A percentile compares a stretch with the other conserved stretches of the same genome.
These are phyloP conservation scores for Aspergillus fijiensis DNA, from an alignment of 2,329 filamentous ascomycete species.

Conservation along the genomic window DNA sequence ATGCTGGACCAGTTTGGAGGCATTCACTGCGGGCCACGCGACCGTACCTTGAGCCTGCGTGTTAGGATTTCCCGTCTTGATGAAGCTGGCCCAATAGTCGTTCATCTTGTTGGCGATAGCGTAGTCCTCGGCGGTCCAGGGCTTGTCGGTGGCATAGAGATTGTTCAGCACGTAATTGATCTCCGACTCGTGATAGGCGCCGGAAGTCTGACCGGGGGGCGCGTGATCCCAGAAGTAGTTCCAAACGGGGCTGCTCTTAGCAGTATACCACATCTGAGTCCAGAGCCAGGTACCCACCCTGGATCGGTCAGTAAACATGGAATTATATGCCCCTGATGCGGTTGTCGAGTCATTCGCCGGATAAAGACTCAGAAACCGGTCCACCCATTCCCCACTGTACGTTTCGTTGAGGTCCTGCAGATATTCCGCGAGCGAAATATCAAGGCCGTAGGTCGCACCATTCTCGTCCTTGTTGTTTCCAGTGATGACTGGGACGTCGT, in stretches of 20 bases:
- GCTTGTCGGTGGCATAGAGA: slow-evolving; percentile 23
- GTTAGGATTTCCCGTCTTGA: slow-evolving; percentile 31
- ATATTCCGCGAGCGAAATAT: slow-evolving; percentile 24
- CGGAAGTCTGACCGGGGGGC: slow-evolving; percentile 23
- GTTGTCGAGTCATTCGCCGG: slow-evolving; percentile 8
- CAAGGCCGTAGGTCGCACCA: slow-evolving; percentile 24
- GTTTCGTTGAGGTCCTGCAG: slow-evolving; percentile 12
- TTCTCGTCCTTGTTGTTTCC: slow-evolving; percentile 33
- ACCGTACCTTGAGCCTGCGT: slow-evolving; percentile 14
- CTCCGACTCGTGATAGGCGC: slow-evolving; percentile 31
- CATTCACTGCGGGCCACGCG: neutral
- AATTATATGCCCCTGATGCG: slow-evolving; percentile 23
- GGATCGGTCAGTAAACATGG: slow-evolving; percentile 25
- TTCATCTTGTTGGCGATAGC: slow-evolving; percentile 25
- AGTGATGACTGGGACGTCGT: slow-evolving; percentile 32
- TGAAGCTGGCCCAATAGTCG: slow-evolving; percentile 34
- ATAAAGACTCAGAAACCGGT: neutral
- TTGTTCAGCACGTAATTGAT: slow-evolving; percentile 34
- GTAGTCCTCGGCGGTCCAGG: slow-evolving; percentile 26
- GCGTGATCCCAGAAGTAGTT: slow-evolving; percentile 32
- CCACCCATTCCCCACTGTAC: neutral
- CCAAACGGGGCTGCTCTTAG: slow-evolving; percentile 21
- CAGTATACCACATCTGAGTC: slow-evolving; percentile 21
- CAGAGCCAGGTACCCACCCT: slow-evolving; percentile 28
- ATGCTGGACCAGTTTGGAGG: slow-evolving; percentile 1